Evolutionary conservation across 176 grass and related monocot species (phyloP), one percentile per base, ranked within the genome.

Genomic region (Raddia distichophylla): DNA sequence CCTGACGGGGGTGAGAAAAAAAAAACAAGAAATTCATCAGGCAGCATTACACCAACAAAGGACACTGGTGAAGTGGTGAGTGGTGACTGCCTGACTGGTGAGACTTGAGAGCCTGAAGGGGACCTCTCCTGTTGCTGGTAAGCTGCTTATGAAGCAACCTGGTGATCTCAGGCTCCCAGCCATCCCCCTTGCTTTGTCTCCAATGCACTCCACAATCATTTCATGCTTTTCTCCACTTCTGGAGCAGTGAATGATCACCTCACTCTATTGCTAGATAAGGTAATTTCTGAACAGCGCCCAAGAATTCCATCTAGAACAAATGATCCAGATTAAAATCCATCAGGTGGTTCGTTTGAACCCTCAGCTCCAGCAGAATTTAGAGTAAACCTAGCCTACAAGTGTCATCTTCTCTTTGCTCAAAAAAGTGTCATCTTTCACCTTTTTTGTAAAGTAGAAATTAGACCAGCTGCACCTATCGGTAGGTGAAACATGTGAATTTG

Each of bases 161-260:
- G 45, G 27, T 69, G 47, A 68, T 78, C 63, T 86, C 83, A 73
- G 69, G 47, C 64, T 78, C 63, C 83, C 83, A 73, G 69, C 71
- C 64, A 88, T 74, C 65, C 48, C 51, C 20, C 20, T 94, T 91
- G 83, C 92, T 93, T 98, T 87, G 83, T 93, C 89, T 91, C 40
- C 69, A 93, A 86, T 93, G 82, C 86, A 98, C 95, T 94, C 92
- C 62, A 94, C 88, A 88, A 94, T 98, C 90, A 98, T 94, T 85
- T 89, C 55, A 60, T n/a, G 56, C 49, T 79, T 88, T 90, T 76
- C 64, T 33, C 77, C 58, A 18, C 32, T 67, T 6, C 76, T 47
- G 54, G 10, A 80, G 75, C 76, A 32, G 20, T 40, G 17, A 50
- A 80, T 71, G 35, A 77, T 64, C 2, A 64, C 45, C 57, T 22